Conservation (phyloP, 2,329 filamentous ascomycete genomes). For the Talaromyces islandicus region DNA sequence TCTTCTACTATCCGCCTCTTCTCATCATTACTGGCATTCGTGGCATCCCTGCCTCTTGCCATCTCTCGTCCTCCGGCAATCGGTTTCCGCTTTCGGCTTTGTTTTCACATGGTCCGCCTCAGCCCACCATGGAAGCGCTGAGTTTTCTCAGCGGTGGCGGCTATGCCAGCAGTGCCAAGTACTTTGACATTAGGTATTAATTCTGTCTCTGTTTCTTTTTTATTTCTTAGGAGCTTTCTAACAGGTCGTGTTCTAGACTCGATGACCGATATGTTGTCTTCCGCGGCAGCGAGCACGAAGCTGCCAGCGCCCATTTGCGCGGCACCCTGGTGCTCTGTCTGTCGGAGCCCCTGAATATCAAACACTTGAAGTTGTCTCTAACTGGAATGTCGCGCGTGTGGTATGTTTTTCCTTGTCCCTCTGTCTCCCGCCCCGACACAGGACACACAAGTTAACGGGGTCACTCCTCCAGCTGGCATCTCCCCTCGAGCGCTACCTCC, state of each 20-base stretch:
- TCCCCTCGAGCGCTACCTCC: conserved; percentile 30
- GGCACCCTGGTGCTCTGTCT: conserved; percentile 70
- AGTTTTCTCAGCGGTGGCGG: conserved; percentile 39
- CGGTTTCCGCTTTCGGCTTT: not conserved
- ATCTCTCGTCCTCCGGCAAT: not conserved
- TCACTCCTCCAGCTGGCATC: conserved; percentile 32
- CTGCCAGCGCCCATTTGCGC: conserved; percentile 67
- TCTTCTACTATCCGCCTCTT: not conserved
- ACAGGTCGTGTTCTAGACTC: conserved; percentile 46
- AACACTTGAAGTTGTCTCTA: conserved; percentile 66
- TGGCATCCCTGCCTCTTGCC: not conserved
- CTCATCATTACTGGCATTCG: not conserved
- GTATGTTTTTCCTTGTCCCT: conserved; percentile 43
- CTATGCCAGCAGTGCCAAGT: conserved; percentile 41
- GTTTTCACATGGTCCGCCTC: not conserved
- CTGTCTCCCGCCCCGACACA: no score
- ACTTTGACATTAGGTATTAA: conserved; percentile 45
- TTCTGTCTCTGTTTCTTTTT: conserved; percentile 6
- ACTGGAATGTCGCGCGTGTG: conserved; percentile 63
- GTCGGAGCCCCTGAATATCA: conserved; percentile 61
- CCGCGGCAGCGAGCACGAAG: conserved; percentile 67
- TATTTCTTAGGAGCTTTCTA: not conserved
- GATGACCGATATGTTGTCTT: conserved; percentile 76
- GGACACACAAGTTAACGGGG: no score
- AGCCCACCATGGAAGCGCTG: conserved; percentile 33